Conservation (phyloP, 2,329 filamentous ascomycete genomes). For the Balansia obtecta region DNA sequence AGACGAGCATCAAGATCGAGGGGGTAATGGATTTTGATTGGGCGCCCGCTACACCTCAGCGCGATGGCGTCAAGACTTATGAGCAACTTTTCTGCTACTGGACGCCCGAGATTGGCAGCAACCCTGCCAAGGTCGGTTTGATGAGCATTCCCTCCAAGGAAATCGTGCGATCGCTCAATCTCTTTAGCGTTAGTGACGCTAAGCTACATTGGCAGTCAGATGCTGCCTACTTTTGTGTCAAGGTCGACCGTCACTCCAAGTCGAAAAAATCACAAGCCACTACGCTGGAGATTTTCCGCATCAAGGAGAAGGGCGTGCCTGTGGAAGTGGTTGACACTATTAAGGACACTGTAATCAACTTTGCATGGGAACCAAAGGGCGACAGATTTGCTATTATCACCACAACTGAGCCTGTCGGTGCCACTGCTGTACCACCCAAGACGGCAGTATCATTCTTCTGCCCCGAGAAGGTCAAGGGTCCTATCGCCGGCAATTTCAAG, state of each 20-base stretch:
- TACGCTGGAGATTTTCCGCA: conserved; percentile 95
- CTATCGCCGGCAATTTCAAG: conserved; percentile 82
- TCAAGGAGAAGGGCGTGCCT: conserved; percentile 93
- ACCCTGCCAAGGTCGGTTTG: conserved; percentile 89
- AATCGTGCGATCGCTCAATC: conserved; percentile 83
- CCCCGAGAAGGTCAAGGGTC: conserved; percentile 82
- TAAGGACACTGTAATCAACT: conserved; percentile 98
- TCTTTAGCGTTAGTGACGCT: conserved; percentile 95
- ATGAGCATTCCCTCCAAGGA: conserved; percentile 96
- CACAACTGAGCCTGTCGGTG: conserved; percentile 67
- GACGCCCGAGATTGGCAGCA: conserved; percentile 96
- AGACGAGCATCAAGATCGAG: conserved; percentile 89
- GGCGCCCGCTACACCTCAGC: conserved; percentile 71
- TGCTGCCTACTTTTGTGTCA: conserved; percentile 87
- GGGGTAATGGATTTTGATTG: conserved; percentile 97
- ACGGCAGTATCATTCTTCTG: conserved; percentile 94
- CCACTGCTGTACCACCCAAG: conserved; percentile 79
- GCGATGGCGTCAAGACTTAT: conserved; percentile 79
- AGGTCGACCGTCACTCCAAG: conserved; percentile 97
- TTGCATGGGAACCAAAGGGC: conserved; percentile 97
- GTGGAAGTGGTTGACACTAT: conserved; percentile 96
- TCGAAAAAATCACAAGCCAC: conserved; percentile 97
- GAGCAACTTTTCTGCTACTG: conserved; percentile 98
- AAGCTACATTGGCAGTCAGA: conserved; percentile 99
- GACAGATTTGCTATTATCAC: conserved; percentile 97